Conservation (phyloP, 2,329 filamentous ascomycete species). For the Ascochyta clinopodiicola region DNA sequence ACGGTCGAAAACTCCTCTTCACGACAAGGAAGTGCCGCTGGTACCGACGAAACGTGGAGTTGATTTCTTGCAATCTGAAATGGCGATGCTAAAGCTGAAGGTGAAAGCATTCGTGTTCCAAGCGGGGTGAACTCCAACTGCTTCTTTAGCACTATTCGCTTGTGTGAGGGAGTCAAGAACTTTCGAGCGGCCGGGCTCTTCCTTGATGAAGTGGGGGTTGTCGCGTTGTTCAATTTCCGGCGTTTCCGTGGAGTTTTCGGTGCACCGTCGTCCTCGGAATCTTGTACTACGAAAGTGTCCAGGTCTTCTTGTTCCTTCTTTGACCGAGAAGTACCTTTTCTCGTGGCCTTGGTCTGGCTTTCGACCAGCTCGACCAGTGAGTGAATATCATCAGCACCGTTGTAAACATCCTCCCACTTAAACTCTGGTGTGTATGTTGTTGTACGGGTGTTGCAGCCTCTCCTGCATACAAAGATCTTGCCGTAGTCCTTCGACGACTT, state of each 20-base stretch:
- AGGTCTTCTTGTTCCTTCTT: slow-evolving; percentile 45
- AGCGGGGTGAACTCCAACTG: slow-evolving; percentile 93
- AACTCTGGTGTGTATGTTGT: slow-evolving; percentile 94
- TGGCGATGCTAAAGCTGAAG: slow-evolving; percentile 79
- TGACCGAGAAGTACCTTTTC: slow-evolving; percentile 55
- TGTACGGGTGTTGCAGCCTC: slow-evolving; percentile 87
- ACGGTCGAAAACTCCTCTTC: slow-evolving; percentile 91
- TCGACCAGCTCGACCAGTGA: slow-evolving; percentile 71
- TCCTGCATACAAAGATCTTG: slow-evolving; percentile 87
- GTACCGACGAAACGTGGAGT: slow-evolving; percentile 92
- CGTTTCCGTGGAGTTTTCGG: slow-evolving; percentile 57
- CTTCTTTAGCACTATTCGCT: slow-evolving; percentile 78
- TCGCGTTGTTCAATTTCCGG: slow-evolving; percentile 54
- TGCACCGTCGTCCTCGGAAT: slow-evolving; percentile 50
- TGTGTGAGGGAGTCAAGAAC: slow-evolving; percentile 69
- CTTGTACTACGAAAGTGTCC: slow-evolving; percentile 54
- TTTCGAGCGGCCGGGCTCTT: slow-evolving; percentile 58
- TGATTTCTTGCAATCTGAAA: slow-evolving; percentile 89
- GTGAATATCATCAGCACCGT: slow-evolving; percentile 70
- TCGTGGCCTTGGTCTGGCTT: slow-evolving; percentile 73
- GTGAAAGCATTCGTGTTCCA: slow-evolving; percentile 84
- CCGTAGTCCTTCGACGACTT: slow-evolving; percentile 76
- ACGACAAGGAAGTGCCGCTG: slow-evolving; percentile 85
- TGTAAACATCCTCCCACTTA: slow-evolving; percentile 84
- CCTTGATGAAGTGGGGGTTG: slow-evolving; percentile 53